Evolutionary conservation across 139 green algal species (phyloP), one percentile per base, ranked within the genome.

Genomic region (Limnomonas spitsbergensis): DNA sequence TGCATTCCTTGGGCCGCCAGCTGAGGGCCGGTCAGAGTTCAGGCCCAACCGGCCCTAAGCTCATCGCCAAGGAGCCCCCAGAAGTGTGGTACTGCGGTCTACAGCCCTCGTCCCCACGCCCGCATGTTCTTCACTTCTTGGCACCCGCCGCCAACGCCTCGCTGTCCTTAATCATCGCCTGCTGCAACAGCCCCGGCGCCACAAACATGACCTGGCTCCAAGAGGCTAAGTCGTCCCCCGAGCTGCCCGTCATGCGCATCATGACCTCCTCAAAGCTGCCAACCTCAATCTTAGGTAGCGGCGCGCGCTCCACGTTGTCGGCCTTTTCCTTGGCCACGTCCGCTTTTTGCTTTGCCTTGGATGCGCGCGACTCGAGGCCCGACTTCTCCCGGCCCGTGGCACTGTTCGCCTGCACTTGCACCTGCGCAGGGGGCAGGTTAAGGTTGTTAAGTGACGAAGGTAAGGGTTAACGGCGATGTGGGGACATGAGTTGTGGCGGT

Each of bases 201-300:
- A 91, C 86, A 79, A 91, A 88, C 86, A 91, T 91, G 42, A 85
- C 83, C 80, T 88, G 85, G 24, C 69, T 82, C 85, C 85, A 91
- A 0, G 87, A 82, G 0, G 87, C 79, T 47, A 88, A 76, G 72
- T 91, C 87, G 32, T 78, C 56, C n/a, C 87, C 87, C 39, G 53
- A 42, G 70, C 78, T 85, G 4, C 66, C 80, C 27, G 82, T 84
- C 87, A 91, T 91, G 52, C 87, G 87, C 84, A 86, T 84, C 53
- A 91, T 80, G 54, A 91, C 87, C 82, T 91, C 87, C 78, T 91
- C 87, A 75, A 91, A 88, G 66, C 80, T 87, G 24, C 87, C 87
- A 40, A 91, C 86, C 83, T 91, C 87, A 29, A 91, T 80, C 78
- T 91, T 91, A n/a, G 87, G 87, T 73, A 89, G 40, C 0, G 87